These are phyloP conservation scores for Mycena galopus DNA, from an alignment of 768 basidiomycete genomes.

Conservation along the genomic window DNA sequence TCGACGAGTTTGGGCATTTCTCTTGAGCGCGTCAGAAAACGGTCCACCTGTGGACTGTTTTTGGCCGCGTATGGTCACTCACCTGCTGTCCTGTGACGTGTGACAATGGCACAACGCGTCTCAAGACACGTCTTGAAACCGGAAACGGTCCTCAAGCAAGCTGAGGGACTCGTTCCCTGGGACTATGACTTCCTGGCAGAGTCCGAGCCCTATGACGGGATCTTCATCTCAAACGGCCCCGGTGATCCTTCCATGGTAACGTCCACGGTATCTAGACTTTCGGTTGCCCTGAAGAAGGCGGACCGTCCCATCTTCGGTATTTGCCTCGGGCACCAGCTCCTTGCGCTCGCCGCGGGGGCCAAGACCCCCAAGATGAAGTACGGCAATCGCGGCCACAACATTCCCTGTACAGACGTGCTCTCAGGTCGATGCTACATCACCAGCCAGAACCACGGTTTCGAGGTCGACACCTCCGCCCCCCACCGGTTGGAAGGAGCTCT, in stretches of 20 bases:
- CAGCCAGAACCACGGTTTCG: conserved; percentile 98
- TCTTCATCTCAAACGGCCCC: conserved; percentile 98
- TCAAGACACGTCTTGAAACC: too few relatives aligned
- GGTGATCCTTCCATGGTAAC: conserved; percentile 93
- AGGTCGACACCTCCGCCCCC: conserved; percentile 88
- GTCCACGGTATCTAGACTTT: conserved; percentile 76
- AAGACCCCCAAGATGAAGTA: conserved; percentile 99
- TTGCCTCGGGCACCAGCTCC: conserved; percentile 96
- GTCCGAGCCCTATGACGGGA: conserved; percentile 87
- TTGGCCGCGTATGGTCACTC: too few relatives aligned
- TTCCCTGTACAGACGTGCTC: conserved; percentile 94
- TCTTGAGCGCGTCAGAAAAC: too few relatives aligned
- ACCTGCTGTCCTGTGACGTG: too few relatives aligned
- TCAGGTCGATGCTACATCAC: conserved; percentile 99
- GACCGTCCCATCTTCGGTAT: conserved; percentile 97
- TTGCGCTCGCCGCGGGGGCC: conserved; percentile 95
- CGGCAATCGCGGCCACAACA: conserved; percentile 98
- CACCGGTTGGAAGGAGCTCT: conserved; percentile 91
- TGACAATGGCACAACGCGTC: too few relatives aligned
- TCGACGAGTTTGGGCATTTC: too few relatives aligned
- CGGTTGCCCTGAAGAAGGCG: conserved; percentile 75
- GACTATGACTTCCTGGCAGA: conserved; percentile 91
- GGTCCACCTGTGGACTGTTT: too few relatives aligned
- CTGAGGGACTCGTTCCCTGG: conserved; percentile 98
- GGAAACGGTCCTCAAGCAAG: too few relatives aligned